Base-by-base conservation (phyloP, 805 yeast genomes). In the Candida gorgasii region DNA sequence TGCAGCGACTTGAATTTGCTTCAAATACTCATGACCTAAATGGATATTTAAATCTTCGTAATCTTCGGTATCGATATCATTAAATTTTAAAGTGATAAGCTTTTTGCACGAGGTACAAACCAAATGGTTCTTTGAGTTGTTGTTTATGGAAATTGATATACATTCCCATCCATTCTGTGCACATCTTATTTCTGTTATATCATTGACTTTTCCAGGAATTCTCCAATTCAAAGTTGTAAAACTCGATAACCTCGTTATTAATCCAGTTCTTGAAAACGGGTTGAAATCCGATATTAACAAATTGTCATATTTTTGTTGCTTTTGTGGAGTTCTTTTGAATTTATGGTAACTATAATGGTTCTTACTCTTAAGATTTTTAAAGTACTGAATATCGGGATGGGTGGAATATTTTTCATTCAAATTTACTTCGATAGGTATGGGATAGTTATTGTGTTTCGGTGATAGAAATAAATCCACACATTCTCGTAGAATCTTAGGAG, bases 151-250 rank as follows among this genome's bases (percentile, higher is more conserved):
- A 17, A 62, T 52, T 6, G 66, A 56, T 12, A 68, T 69, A 46
- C 78, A 73, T 38, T 54, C 58, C 84, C 84, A 80, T 1, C 85
- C 85, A 40, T 72, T 63, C 16, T 73, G 50, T 1, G 81, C 70
- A 51, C 80, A 74, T 22, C 55, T 64, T 24, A 80, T 58, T 40
- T 80, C 82, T 5, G 63, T 73, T 19, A 79, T 53, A 5, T 43
- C 37, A 11, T 18, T 34, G n/a, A 36, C 37, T 17, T 22, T 30
- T 17, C 39, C 24, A 3, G 56, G 55, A 17, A 44, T 42, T 13
- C 18, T 57, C 84, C 84, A 80, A 51, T 73, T 73, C 27, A 72
- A 50, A 1, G 73, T 63, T 7, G 64, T 66, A 52, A 63, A 80
- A 1, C 80, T 65, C 13, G 54, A 42, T 16, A 80, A 57, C 34